Conservation (phyloP, 495 filamentous ascomycete genomes). For the Daldinia vernicosa region DNA sequence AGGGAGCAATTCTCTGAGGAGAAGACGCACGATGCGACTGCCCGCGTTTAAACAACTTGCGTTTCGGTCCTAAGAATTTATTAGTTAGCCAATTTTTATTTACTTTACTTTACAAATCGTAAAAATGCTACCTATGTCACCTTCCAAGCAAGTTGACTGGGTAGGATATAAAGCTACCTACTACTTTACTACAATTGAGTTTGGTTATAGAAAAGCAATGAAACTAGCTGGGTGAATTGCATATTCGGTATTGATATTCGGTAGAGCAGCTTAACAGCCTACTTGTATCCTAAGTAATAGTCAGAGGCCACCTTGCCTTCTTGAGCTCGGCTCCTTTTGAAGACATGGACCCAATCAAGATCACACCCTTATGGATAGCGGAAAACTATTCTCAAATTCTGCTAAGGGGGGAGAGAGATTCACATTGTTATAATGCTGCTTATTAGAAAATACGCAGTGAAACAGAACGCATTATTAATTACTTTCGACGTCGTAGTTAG, state of each 20-base stretch:
- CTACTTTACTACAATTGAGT: not conserved
- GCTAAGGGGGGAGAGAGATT: too few relatives aligned
- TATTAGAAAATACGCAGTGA: not conserved
- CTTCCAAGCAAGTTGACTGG: not conserved
- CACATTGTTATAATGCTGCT: too few relatives aligned
- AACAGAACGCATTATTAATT: not conserved
- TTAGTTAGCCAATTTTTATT: too few relatives aligned
- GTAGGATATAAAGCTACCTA: not conserved
- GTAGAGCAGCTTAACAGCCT: too few relatives aligned
- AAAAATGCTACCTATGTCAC: not conserved
- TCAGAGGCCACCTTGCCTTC: too few relatives aligned
- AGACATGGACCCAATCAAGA: too few relatives aligned
- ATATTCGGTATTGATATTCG: not conserved
- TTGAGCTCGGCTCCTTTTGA: too few relatives aligned
- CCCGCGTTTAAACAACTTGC: conserved; percentile 27
- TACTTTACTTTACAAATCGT: not conserved
- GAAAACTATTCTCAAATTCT: too few relatives aligned
- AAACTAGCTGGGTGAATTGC: not conserved
- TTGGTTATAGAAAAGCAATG: not conserved
- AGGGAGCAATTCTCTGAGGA: conserved; percentile 39
- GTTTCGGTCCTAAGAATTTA: too few relatives aligned
- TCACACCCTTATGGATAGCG: too few relatives aligned
- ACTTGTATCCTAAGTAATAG: too few relatives aligned
- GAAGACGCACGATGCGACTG: conserved; percentile 38
- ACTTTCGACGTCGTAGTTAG: not conserved